A percentile compares a stretch with the other conserved stretches of the same genome.
Evolutionary conservation across 495 filamentous ascomycete genomes (phyloP).

Genomic region (Mycothermus thermophilus): DNA sequence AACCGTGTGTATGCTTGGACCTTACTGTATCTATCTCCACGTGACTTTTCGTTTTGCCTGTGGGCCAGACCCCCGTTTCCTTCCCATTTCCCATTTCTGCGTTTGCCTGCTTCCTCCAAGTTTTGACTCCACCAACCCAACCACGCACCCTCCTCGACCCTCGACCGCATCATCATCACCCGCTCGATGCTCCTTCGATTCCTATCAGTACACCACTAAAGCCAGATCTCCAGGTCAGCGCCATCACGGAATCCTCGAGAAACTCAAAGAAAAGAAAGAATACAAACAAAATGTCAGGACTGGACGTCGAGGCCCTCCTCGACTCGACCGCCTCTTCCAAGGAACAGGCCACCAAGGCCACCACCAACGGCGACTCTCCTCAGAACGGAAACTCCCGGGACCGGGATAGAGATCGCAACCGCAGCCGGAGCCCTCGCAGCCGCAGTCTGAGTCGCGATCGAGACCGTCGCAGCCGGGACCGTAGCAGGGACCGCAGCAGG

Average conservation of each 20-base stretch:
- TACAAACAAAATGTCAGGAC: slow-evolving; percentile 55
- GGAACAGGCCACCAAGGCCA: slow-evolving; percentile 23
- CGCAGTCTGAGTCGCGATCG: slow-evolving; percentile 22
- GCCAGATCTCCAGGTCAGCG: no score
- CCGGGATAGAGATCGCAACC: slow-evolving; percentile 25
- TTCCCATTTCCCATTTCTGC: neutral
- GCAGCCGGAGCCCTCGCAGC: slow-evolving; percentile 16
- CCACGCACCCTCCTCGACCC: neutral
- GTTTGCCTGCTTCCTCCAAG: neutral
- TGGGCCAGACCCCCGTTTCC: neutral
- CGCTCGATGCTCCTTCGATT: no score
- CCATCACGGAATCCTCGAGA: neutral
- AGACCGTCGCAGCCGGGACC: slow-evolving; percentile 38
- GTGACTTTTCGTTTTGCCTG: slow-evolving; percentile 1
- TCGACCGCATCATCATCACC: neutral
- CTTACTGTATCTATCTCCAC: neutral
- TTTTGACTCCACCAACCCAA: neutral
- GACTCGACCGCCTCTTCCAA: slow-evolving; percentile 67
- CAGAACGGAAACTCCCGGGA: slow-evolving; percentile 41
- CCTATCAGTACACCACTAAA: no score
- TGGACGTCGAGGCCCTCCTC: slow-evolving; percentile 87
- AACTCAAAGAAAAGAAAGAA: neutral
- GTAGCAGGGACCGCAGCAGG: slow-evolving; percentile 21
- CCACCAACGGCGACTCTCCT: slow-evolving; percentile 32
- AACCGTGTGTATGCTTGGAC: neutral